Percentiles rank a stretch among this genome's conserved stretches.
These are phyloP conservation scores for Neospora caninum DNA, from an alignment of 169 alveolate species.

Conservation along the genomic window DNA sequence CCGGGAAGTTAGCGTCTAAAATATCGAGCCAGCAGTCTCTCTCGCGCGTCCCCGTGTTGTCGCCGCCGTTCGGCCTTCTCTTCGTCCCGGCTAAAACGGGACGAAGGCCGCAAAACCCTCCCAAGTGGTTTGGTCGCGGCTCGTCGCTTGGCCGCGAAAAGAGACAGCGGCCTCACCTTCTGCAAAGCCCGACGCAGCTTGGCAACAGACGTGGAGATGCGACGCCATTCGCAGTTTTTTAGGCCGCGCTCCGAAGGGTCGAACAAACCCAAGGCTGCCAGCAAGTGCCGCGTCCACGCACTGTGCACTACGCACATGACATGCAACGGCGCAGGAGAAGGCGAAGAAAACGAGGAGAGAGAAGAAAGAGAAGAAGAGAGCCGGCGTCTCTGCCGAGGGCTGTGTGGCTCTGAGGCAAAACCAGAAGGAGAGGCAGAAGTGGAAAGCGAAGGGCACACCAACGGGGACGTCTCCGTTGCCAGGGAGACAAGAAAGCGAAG, in stretches of 20 bases:
- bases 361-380: not conserved
- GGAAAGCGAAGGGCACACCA: not conserved
- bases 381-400: not conserved
- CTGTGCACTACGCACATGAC: constrained; percentile 34
- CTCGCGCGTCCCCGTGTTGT: too few relatives aligned
- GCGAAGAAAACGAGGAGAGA: not conserved
- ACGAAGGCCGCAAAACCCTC: too few relatives aligned
- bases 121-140: too few relatives aligned
- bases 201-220: not conserved
- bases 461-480: not conserved
- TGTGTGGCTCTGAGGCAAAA: too few relatives aligned
- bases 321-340: not conserved
- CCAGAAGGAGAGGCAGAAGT: not conserved
- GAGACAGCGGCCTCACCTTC: not conserved
- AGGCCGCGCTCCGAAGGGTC: constrained; percentile 31
- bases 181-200: not conserved
- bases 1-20: too few relatives aligned
- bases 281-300: constrained; percentile 36
- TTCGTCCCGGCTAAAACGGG: too few relatives aligned
- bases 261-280: not conserved
- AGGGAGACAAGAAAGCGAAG: not conserved
- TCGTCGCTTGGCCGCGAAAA: not conserved
- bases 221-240: constrained; percentile 25
- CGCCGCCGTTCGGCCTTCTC: too few relatives aligned
- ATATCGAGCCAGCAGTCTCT: too few relatives aligned